These are phyloP conservation scores for Boletellus emodensis DNA, from an alignment of 768 basidiomycete species.

Conservation along the genomic window DNA sequence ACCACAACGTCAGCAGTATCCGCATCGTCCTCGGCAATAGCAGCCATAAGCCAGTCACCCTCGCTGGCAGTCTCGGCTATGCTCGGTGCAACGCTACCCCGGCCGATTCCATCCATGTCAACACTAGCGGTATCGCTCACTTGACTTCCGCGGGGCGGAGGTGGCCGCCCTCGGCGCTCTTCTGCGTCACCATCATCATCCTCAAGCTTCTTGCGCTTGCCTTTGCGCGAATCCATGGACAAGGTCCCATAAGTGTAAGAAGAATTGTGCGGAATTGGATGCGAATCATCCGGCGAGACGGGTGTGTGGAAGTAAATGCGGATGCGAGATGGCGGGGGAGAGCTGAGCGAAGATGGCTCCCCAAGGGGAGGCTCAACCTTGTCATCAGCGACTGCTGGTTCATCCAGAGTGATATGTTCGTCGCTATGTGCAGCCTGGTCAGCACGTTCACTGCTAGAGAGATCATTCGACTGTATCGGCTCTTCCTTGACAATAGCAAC, in stretches of 20 bases:
- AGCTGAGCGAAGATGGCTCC: conserved; percentile 31
- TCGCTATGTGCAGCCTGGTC: conserved; percentile 14
- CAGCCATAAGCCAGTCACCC: conserved; percentile 87
- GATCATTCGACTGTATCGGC: conserved; percentile 20
- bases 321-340: conserved; percentile 70
- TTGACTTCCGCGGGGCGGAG: conserved; percentile 45
- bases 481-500: conserved; percentile 32
- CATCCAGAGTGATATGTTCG: conserved; percentile 26
- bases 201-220: conserved; percentile 85
- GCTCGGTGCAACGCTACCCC: conserved; percentile 64
- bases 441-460: conserved; percentile 15
- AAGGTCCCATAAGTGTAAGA: conserved; percentile 36
- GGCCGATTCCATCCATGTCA: conserved; percentile 52
- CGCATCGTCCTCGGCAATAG: conserved; percentile 70
- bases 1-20: conserved; percentile 55
- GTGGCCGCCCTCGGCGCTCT: conserved; percentile 64
- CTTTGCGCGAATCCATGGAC: conserved; percentile 63
- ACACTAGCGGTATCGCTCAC: conserved; percentile 55
- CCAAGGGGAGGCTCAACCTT: conserved; percentile 27
- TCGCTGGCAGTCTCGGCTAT: conserved; percentile 62
- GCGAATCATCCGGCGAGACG: conserved; percentile 75
- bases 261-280: conserved; percentile 63
- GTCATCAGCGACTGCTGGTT: conserved; percentile 30
- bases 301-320: conserved; percentile 93
- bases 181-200: conserved; percentile 82